A percentile compares a stretch with the other conserved stretches of the same genome.
Evolutionary conservation across 345 rosid species (phyloP).

Genomic region (Euphorbia lathyris): DNA sequence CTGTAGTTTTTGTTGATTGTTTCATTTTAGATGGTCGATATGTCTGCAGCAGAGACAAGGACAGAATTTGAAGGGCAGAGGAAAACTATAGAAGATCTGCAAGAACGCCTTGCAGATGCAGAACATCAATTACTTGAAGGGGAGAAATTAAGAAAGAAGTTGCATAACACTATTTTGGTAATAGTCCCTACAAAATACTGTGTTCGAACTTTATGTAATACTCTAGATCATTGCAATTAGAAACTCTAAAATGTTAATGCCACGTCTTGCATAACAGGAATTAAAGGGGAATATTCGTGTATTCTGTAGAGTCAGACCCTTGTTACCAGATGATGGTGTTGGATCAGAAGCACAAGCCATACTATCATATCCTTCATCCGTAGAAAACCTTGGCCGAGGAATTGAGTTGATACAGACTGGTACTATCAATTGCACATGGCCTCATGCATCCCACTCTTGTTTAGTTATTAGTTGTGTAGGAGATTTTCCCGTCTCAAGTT

Average conservation of each 20-base stretch:
- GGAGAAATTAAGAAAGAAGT: conserved; percentile 68
- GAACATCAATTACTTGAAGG: conserved; percentile 70
- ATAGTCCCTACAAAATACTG: not conserved
- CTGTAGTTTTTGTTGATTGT: not conserved
- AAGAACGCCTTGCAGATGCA: conserved; percentile 54
- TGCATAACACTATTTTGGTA: conserved; percentile 92
- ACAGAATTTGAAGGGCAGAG: conserved; percentile 55
- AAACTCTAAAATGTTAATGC: not conserved
- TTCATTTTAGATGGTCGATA: conserved; percentile 48
- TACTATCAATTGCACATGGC: conserved; percentile 18
- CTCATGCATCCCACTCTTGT: not conserved
- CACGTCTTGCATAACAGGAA: conserved; percentile 46
- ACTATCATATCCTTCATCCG: conserved; percentile 56
- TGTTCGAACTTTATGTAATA: not conserved
- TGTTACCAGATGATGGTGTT: conserved; percentile 68
- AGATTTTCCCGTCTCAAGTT: not conserved
- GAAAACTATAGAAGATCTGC: conserved; percentile 35
- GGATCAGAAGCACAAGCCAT: conserved; percentile 51
- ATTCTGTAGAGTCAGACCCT: conserved; percentile 89
- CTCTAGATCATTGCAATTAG: not conserved
- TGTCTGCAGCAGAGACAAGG: conserved; percentile 48
- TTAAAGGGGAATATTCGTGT: conserved; percentile 97
- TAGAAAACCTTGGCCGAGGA: conserved; percentile 73
- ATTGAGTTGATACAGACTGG: conserved; percentile 80
- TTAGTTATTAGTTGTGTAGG: not conserved